These are phyloP conservation scores for Claviceps arundinis DNA, from an alignment of 2,329 filamentous ascomycete species.

Conservation along the genomic window DNA sequence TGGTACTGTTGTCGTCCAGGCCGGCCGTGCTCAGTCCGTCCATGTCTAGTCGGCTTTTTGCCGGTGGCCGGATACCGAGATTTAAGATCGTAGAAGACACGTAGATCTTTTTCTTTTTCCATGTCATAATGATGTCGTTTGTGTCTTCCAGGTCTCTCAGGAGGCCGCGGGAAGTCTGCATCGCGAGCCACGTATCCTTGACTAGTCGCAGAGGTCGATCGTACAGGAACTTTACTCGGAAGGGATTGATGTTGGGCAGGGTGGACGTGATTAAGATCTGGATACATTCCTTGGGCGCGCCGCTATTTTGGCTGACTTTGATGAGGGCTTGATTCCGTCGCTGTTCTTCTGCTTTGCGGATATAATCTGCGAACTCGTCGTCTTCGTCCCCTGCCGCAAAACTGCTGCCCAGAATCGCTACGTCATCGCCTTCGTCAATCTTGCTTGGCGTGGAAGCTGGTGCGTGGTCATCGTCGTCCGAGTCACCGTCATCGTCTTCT, in stretches of 20 bases:
- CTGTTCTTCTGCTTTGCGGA: conserved; percentile 26
- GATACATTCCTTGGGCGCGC: conserved; percentile 13
- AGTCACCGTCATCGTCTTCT: conserved; percentile 18
- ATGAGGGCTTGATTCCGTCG: conserved; percentile 14
- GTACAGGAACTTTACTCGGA: conserved; percentile 49
- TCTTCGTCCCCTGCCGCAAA: conserved; percentile 18
- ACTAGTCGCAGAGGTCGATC: conserved; percentile 55
- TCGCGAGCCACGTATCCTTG: conserved; percentile 54
- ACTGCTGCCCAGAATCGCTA: conserved; percentile 15
- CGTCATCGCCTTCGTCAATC: conserved; percentile 9
- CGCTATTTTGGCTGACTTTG: conserved; percentile 6
- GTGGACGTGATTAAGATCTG: conserved; percentile 42
- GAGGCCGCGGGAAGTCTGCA: conserved; percentile 34
- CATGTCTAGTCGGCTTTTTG: conserved; percentile 27
- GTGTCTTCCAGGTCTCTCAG: conserved; percentile 26
- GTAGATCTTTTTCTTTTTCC: conserved; percentile 60
- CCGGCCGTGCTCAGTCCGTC: conserved; percentile 25
- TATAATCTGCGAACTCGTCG: conserved; percentile 32
- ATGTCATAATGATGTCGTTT: conserved; percentile 60
- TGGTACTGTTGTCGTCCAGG: conserved; percentile 33
- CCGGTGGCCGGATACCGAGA: conserved; percentile 43
- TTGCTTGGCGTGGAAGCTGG: conserved; percentile 2
- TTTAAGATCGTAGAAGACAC: conserved; percentile 60
- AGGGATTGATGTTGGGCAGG: conserved; percentile 44
- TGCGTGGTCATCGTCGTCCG: conserved; percentile 14